Percentiles rank a stretch among this genome's conserved stretches.
phyloP scores from a whole-genome alignment of 2,329 filamentous ascomycete species.

The Dactylellina leptospora region DNA sequence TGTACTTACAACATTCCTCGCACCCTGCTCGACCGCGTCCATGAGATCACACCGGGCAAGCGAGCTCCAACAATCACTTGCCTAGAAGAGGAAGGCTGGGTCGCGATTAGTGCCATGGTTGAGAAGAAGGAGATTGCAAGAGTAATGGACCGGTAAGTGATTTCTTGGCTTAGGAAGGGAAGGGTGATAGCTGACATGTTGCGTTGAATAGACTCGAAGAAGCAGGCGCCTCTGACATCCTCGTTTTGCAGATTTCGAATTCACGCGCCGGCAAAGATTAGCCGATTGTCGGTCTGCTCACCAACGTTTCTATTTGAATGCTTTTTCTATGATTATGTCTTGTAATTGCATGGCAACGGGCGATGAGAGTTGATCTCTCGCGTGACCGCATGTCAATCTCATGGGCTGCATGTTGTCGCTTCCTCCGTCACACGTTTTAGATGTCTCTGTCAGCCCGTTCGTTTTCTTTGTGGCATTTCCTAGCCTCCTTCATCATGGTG shows the following conservation, averaged over 20 bases:
- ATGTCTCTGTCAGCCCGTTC: too few relatives aligned
- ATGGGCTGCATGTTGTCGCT: too few relatives aligned
- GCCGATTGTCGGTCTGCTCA: neutral
- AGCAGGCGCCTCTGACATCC: slow-evolving; percentile 82
- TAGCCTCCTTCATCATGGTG: too few relatives aligned
- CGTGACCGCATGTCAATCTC: too few relatives aligned
- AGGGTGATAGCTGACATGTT: neutral
- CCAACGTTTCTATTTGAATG: too few relatives aligned
- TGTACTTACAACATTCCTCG: slow-evolving; percentile 96
- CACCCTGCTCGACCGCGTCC: slow-evolving; percentile 71
- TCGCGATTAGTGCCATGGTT: slow-evolving; percentile 94
- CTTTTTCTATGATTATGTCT: neutral
- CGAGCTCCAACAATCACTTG: slow-evolving; percentile 90
- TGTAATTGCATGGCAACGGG: neutral
- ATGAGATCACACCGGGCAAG: slow-evolving; percentile 87
- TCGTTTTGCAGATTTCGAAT: slow-evolving; percentile 87
- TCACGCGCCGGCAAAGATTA: slow-evolving; percentile 63
- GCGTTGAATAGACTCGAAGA: slow-evolving; percentile 58
- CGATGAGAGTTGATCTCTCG: neutral
- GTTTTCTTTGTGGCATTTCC: too few relatives aligned
- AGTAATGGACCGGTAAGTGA: slow-evolving; percentile 84
- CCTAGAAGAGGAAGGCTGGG: slow-evolving; percentile 88
- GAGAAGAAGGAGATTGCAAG: slow-evolving; percentile 83
- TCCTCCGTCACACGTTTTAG: too few relatives aligned
- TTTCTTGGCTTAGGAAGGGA: too few relatives aligned